Evolutionary conservation across 1,139 yeast species (phyloP), one percentile per base, ranked within the genome.

Genomic region (Eremothecium coryli): DNA sequence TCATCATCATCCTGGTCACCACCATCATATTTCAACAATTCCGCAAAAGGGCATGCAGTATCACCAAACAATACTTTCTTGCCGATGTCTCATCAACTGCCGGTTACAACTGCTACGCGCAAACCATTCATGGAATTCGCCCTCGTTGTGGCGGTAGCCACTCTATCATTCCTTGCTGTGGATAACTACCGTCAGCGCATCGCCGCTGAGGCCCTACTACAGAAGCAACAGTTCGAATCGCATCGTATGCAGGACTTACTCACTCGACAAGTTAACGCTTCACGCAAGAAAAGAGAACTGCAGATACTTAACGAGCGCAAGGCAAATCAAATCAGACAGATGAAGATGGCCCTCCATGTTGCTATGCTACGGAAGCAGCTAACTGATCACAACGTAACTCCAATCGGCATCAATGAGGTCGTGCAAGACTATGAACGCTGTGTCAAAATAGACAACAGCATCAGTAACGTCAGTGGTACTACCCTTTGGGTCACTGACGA

Each of bases 321-420:
- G 48, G 69, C 61, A 31, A 57, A 53, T 29, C 71, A 68, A 31
- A 72, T 68, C 44, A 64, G 80, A 37, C 66, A 66, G 46, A 70
- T 68, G 64, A 73, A 71, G 50, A 70, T 77, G 78, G 66, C 72
- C 6, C 58, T 76, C 48, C 85, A 78, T 49, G 64, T 78, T 27
- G 82, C 82, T 1, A 56, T 77, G 49, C 58, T 78, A 26, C 61
- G 81, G 35, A 65, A 73, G 45, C 84, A 77, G 50, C 58, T 78
- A 37, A 41, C 54, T 4, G 78, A 75, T 7, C 47, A 55, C 4
- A 79, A 78, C 0, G 42, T 66, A 7, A 66, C 65, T n/a, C 82
- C 85, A 2, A 57, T 58, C 8, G 63, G 63, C 14, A 66, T 77
- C 16, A 75, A 73, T 2, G 58, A 61, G 12, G 81, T 74, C 2